Base-by-base conservation (phyloP, 257 asterid species). In the Capsicum pubescens region DNA sequence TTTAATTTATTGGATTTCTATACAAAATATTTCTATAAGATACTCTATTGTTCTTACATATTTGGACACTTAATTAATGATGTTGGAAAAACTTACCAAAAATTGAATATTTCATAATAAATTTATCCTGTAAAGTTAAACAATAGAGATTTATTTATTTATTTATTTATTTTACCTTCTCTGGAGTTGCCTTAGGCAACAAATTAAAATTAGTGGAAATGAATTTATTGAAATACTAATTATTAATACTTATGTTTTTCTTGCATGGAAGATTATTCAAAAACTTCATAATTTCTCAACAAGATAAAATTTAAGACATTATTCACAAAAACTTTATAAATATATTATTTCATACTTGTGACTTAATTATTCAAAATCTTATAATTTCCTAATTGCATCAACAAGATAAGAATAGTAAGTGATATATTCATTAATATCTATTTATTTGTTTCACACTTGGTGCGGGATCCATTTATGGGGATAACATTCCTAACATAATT, bases 251-350 rank as follows among this genome's bases (percentile, higher is more conserved):
- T 67, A 35, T 67, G 50, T 0, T 67, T 67, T 64, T 84, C 85
- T 86, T 79, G 83, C 93, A 90, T 89, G 84, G 89, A 72, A 72
- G 79, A 72, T 44, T n/a, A 2, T 70, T 9, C 35, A n/a, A 7
- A 70, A 17, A 56, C 13, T 44, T 8, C 79, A 70, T 10, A 17
- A 17, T 44, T 70, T 42, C 26, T 70, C 56, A 70, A 70, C 0
- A 70, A 70, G 15, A 70, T 70, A 13, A 70, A n/a, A n/a, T n/a
- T n/a, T n/a, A n/a, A n/a, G n/a, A n/a, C n/a, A n/a, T n/a, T n/a
- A n/a, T n/a, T n/a, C n/a, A n/a, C n/a, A 42, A 42, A 46, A 44
- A 71, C 16, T 71, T 71, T 71, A 44, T 61, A 61, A 10, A 44
- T 8, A 16, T 70, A n/a, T 9, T 70, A n/a, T 9, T 5, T 42